Base-by-base conservation (phyloP, 1,284 basidiomycete genomes). In the Porogramme epimiltina region DNA sequence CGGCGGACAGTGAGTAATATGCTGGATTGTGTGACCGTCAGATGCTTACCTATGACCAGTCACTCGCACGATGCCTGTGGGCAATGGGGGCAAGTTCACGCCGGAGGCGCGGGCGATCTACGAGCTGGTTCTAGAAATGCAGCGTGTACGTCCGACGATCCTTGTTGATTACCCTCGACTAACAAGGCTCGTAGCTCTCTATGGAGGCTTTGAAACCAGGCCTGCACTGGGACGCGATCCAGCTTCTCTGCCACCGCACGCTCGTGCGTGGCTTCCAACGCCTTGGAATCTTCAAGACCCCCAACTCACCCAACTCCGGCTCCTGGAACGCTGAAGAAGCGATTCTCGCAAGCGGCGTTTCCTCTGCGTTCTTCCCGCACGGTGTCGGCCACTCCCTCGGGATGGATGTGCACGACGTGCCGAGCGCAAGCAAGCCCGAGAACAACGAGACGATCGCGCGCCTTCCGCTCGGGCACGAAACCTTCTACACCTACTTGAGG, bases 321-420 rank as follows among this genome's bases (percentile, higher is more conserved):
- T 79, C 76, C 1, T 79, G 75, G 79, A 82, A 81, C 55, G 73
- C 79, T 2, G 82, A 84, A 56, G 81, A 88, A 51, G 81, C 80
- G 9, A 84, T 96, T 47, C 74, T 95, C 5, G 79, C 79, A 22
- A 85, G 84, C 3, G 93, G 93, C 0, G 70, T 92, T 38, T 87
- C 87, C 52, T 75, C 85, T 1, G 89, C 91, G 0, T 96, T 96
- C 77, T 95, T 91, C 79, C 93, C 93, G 10, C 94, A 96, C 64
- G 94, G 93, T 6, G 75, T 96, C 38, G 91, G 93, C 1, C 94
- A 95, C 67, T 89, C 89, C 19, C 75, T 95, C 36, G 93, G 93
- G 5, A 75, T 95, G 66, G 93, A 96, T 68, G 92, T 95, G 4
- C 93, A 94, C 64, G 94, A 92, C 63, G 88, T 88, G 1, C 88